These are phyloP conservation scores for Irpex sp. DNA, from an alignment of 1,284 basidiomycete genomes.

Conservation along the genomic window DNA sequence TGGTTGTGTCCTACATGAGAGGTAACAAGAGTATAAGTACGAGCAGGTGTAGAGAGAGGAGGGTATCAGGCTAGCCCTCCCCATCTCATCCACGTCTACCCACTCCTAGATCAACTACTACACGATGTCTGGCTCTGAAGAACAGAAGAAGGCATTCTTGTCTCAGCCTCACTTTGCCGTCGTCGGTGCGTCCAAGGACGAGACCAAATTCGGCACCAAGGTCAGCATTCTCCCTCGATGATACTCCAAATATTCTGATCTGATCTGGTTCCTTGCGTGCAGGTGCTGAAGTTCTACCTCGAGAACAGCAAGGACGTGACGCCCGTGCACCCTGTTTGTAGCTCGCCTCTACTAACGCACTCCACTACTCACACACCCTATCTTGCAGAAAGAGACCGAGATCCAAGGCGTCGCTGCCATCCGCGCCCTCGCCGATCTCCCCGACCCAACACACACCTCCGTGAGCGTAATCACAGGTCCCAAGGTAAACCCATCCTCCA, in stretches of 20 bases:
- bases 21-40: slow-evolving; percentile 6
- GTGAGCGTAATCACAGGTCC: slow-evolving; percentile 79
- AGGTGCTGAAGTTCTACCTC: slow-evolving; percentile 79
- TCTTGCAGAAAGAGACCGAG: slow-evolving; percentile 53
- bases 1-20: neutral
- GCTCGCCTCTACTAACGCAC: neutral
- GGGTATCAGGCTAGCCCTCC: neutral
- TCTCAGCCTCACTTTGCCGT: slow-evolving; percentile 65
- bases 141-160: slow-evolving; percentile 57
- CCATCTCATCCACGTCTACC: neutral
- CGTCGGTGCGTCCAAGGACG: slow-evolving; percentile 76
- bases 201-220: slow-evolving; percentile 72
- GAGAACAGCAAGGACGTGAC: slow-evolving; percentile 57
- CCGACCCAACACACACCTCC: slow-evolving; percentile 63
- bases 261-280: neutral
- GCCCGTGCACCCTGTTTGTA: slow-evolving; percentile 63
- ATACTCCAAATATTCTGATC: neutral
- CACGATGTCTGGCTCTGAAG: slow-evolving; percentile 21
- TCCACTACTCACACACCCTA: neutral
- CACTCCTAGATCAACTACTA: neutral
- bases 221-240: slow-evolving; percentile 31
- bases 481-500: slow-evolving; percentile 37
- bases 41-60: neutral
- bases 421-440: slow-evolving; percentile 52
- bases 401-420: slow-evolving; percentile 61